phyloP scores from a whole-genome alignment of 2,329 filamentous ascomycete genomes.

The Aspergillus tanneri region DNA sequence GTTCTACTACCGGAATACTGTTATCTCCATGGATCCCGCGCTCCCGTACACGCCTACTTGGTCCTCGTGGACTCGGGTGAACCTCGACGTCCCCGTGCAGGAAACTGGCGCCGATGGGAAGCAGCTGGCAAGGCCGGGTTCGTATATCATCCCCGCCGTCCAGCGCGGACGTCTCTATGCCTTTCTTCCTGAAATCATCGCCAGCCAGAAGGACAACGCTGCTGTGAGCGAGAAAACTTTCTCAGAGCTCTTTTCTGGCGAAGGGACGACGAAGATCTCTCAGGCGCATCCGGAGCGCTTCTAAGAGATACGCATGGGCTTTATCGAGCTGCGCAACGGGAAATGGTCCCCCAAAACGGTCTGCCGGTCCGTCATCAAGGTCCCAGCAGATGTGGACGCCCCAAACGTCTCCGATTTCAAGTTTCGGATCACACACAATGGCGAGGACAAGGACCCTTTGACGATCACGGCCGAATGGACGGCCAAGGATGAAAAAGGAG shows the following conservation, averaged over 20 bases:
- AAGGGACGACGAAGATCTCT: too few species aligned
- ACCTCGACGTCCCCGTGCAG: neutral
- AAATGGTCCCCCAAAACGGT: constrained; percentile 3
- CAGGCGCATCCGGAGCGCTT: neutral
- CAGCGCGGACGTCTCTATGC: neutral
- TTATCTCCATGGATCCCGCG: neutral
- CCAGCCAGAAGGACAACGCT: neutral
- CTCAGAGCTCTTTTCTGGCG: neutral
- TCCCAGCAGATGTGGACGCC: too few species aligned
- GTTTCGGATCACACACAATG: too few species aligned
- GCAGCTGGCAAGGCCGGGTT: neutral
- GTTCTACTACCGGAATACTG: neutral
- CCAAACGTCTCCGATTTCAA: too few species aligned
- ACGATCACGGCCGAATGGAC: too few species aligned
- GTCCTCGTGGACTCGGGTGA: neutral
- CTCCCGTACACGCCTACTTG: neutral
- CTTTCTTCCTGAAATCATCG: neutral
- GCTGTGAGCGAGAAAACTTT: neutral
- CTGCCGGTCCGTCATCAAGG: neutral
- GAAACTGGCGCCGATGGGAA: neutral
- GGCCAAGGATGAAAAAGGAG: too few species aligned
- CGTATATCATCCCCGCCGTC: neutral
- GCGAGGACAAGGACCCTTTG: too few species aligned
- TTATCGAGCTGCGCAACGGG: constrained; percentile 2
- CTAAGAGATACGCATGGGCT: constrained; percentile 1